Evolutionary conservation across 1,284 basidiomycete genomes (phyloP).

Genomic region (Cryptococcus sp.): DNA sequence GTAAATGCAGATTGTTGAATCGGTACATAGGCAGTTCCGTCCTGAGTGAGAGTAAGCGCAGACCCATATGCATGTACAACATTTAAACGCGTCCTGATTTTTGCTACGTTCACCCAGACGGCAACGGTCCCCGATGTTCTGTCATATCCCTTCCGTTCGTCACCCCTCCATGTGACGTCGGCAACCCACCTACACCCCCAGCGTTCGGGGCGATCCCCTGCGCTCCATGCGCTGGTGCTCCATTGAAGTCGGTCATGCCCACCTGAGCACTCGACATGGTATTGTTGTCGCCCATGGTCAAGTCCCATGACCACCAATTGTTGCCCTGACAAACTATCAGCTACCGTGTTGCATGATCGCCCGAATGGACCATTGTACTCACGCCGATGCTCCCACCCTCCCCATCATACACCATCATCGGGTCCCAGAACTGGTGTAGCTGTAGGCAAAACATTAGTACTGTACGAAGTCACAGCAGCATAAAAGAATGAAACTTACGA

Average conservation of each 20-base stretch:
- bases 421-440: constrained; percentile 27
- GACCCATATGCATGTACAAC: no score
- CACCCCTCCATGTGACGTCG: no score
- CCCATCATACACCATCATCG: constrained; percentile 18
- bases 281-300: neutral
- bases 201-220: no score
- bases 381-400: constrained; percentile 5
- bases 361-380: neutral
- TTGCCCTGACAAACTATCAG: constrained; percentile 6
- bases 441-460: neutral
- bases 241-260: neutral
- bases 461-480: neutral
- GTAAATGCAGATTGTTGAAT: no score
- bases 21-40: no score
- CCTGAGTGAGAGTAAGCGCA: no score
- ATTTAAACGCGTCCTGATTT: no score
- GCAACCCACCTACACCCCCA: no score
- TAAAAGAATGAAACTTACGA: constrained; percentile 11
- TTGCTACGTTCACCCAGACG: no score
- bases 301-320: constrained; percentile 22
- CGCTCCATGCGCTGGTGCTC: no score
- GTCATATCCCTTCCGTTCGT: no score
- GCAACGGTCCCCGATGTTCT: no score
- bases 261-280: neutral
- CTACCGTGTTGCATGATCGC: neutral